These are phyloP conservation scores for Strigomonas culicis DNA, from an alignment of 208 protist species.

Conservation along the genomic window DNA sequence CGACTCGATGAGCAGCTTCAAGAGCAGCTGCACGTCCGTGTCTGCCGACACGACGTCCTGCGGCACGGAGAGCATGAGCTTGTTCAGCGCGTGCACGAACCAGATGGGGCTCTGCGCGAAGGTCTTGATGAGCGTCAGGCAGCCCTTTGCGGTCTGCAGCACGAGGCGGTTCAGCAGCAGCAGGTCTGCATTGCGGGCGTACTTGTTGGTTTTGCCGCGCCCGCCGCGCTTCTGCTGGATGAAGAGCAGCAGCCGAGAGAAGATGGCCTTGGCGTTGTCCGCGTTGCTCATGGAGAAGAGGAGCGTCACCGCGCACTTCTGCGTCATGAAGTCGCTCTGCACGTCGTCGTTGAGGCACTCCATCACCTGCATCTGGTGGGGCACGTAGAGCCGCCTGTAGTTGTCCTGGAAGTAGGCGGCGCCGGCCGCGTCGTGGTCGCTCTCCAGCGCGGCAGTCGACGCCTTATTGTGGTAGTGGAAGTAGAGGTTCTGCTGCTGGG, in stretches of 20 bases:
- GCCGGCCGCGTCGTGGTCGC: too few species aligned
- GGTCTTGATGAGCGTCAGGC: too few species aligned
- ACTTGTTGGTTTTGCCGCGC: neutral
- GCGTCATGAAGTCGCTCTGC: too few species aligned
- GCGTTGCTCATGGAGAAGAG: slow-evolving; percentile 95
- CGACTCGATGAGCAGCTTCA: slow-evolving; percentile 1
- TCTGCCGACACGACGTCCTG: neutral
- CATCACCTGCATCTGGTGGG: slow-evolving; percentile 94
- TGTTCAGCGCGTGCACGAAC: neutral
- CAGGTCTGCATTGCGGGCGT: too few species aligned
- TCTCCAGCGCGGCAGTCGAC: too few species aligned
- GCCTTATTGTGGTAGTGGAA: too few species aligned
- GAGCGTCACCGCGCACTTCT: slow-evolving; percentile 33
- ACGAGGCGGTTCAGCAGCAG: too few species aligned
- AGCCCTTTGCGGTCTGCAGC: too few species aligned
- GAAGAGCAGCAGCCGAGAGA: slow-evolving; percentile 47
- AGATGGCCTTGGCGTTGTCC: slow-evolving; percentile 90
- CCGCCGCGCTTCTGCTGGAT: too few species aligned
- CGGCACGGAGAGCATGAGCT: neutral
- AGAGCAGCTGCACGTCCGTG: slow-evolving; percentile 5
- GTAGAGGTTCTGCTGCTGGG: slow-evolving; percentile 37
- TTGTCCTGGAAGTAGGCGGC: too few species aligned
- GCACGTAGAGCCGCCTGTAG: slow-evolving; percentile 37
- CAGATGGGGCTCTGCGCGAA: too few species aligned
- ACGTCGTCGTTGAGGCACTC: slow-evolving; percentile 87